phyloP scores from a whole-genome alignment of 495 filamentous ascomycete genomes.

The Extremus antarcticus region DNA sequence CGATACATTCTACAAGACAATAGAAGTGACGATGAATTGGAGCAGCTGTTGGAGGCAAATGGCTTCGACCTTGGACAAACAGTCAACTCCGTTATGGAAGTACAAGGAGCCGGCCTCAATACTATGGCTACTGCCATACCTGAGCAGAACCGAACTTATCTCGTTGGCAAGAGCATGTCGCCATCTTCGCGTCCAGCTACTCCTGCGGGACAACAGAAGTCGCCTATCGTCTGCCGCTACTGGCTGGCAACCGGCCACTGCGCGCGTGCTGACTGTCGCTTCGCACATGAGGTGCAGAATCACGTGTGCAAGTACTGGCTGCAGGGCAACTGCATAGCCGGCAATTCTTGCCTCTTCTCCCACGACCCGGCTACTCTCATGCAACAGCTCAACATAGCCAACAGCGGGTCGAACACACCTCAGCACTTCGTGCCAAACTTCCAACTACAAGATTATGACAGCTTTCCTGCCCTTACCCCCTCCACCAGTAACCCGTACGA shows the following conservation, averaged over 20 bases:
- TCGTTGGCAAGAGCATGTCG: slow-evolving; percentile 87
- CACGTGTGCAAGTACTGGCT: slow-evolving; percentile 99
- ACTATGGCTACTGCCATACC: slow-evolving; percentile 10
- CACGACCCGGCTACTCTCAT: slow-evolving; percentile 67
- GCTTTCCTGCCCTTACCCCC: slow-evolving; percentile 74
- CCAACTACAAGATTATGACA: slow-evolving; percentile 75
- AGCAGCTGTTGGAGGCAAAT: slow-evolving; percentile 74
- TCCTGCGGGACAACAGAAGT: slow-evolving; percentile 55
- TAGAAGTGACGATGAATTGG: slow-evolving; percentile 86
- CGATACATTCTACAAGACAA: slow-evolving; percentile 86
- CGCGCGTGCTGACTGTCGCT: slow-evolving; percentile 87
- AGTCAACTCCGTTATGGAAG: slow-evolving; percentile 72
- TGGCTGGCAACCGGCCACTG: slow-evolving; percentile 88
- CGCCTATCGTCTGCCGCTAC: slow-evolving; percentile 87
- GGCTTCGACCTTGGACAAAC: slow-evolving; percentile 88
- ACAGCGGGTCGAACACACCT: slow-evolving; percentile 43
- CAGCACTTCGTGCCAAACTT: slow-evolving; percentile 50
- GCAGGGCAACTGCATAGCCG: slow-evolving; percentile 90
- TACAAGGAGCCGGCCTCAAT: slow-evolving; percentile 24
- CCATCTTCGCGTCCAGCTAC: slow-evolving; percentile 63
- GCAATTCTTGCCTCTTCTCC: slow-evolving; percentile 90
- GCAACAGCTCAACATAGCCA: slow-evolving; percentile 32
- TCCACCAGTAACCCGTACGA: slow-evolving; percentile 27
- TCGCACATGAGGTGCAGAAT: slow-evolving; percentile 89
- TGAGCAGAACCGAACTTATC: slow-evolving; percentile 34